Evolutionary conservation across 768 basidiomycete species (phyloP), one percentile per base, ranked within the genome.

Genomic region (Mycena haematopus): DNA sequence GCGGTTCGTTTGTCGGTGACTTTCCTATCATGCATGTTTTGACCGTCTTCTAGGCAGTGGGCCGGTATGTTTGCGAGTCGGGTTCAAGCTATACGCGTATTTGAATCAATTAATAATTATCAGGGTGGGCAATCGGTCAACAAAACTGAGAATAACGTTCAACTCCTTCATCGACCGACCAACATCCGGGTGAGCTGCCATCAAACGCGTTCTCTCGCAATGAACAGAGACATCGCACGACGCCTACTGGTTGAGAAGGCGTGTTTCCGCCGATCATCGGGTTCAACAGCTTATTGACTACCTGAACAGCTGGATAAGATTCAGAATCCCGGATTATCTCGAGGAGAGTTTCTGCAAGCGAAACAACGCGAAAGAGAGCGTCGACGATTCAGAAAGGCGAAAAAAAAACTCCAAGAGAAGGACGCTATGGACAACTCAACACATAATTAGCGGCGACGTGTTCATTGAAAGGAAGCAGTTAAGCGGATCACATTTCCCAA

Each of bases 111-210:
- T 71, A 60, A 58, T 68, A 46, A 57, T 54, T 33, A 35, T 38
- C 56, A 84, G 83, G 95, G 95, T 29, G 95, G 95, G n/a, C 95
- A 98, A 81, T 95, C 93, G 27, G 89, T 96, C 73, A 96, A 98
- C 81, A 98, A 97, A 79, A 94, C 93, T 62, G 85, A 90, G 79
- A 88, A 95, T 75, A 91, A 93, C 71, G 95, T 96, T 27, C 93
- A 95, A 71, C 80, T 98, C 29, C 77, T 93, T 42, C 95, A 98
- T 73, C 90, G 87, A 68, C 95, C 95, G 2, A 93, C 92, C 21
- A 92, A 94, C 6, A 81, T 96, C 53, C 87, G 95, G 40, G 91
- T 96, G 15, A 79, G 86, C 4, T 95, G 93, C 71, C 95, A 98
- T 74, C 88, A 93, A 70, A 95, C 95, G 7, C 89, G 95, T 47